Evolutionary conservation across 2,329 filamentous ascomycete species (phyloP).

Genomic region (Fusarium incarnatum): DNA sequence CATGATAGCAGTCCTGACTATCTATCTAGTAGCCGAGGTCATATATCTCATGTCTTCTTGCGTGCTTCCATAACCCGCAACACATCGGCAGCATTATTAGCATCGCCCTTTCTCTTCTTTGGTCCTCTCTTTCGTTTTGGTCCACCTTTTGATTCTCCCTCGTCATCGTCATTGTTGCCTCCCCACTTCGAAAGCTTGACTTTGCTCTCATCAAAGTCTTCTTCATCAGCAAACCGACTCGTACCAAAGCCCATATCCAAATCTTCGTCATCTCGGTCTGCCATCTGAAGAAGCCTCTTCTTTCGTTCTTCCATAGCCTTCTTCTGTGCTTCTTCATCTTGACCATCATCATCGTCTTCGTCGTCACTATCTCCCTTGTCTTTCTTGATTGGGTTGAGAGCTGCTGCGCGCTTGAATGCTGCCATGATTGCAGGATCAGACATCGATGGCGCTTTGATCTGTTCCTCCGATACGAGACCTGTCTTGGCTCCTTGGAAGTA

Average conservation of each 20-base stretch:
- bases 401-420: constrained; percentile 85
- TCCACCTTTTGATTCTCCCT: constrained; percentile 57
- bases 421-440: constrained; percentile 83
- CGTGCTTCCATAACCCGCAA: constrained; percentile 78
- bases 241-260: constrained; percentile 95
- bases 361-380: constrained; percentile 48
- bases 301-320: constrained; percentile 74
- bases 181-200: constrained; percentile 77
- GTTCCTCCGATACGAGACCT: constrained; percentile 64
- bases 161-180: constrained; percentile 61
- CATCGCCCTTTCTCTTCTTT: constrained; percentile 83
- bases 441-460: constrained; percentile 65
- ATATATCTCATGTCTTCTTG: constrained; percentile 51
- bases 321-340: constrained; percentile 57
- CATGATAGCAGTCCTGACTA: constrained; percentile 18
- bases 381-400: constrained; percentile 64
- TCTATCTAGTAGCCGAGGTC: neutral
- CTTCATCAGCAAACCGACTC: constrained; percentile 87
- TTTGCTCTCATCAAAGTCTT: constrained; percentile 77
- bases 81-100: constrained; percentile 83
- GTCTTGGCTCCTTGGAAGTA: constrained; percentile 73
- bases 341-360: constrained; percentile 45
- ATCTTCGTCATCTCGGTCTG: constrained; percentile 86
- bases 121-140: constrained; percentile 75
- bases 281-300: constrained; percentile 77